A percentile compares a stretch with the other conserved stretches of the same genome.
Conservation (phyloP, 805 yeast genomes). For the Cephaloascus albidus region DNA sequence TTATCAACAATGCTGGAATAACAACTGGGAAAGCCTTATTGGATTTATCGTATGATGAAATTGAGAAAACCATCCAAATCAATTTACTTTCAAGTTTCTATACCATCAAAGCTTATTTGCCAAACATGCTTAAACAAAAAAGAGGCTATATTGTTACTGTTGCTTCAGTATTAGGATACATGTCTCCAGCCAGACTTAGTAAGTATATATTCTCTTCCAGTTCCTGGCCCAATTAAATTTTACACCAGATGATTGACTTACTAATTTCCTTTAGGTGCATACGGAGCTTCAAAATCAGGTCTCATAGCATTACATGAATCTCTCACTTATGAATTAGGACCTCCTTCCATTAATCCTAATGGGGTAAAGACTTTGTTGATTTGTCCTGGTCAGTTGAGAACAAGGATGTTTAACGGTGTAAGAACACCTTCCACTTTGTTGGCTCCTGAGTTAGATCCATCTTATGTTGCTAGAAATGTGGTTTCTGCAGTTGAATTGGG, state of each 20-base stretch:
- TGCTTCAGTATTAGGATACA: constrained; percentile 77
- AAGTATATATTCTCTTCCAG: no score
- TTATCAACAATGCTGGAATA: constrained; percentile 84
- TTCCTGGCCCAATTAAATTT: no score
- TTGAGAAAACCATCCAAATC: constrained; percentile 53
- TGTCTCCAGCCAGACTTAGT: constrained; percentile 68
- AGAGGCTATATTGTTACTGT: constrained; percentile 76
- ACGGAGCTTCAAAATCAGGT: constrained; percentile 90
- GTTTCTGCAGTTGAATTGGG: constrained; percentile 51
- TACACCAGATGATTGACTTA: no score
- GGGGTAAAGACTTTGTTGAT: constrained; percentile 68
- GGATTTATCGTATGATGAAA: constrained; percentile 45
- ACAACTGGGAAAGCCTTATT: constrained; percentile 47
- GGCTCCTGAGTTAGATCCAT: constrained; percentile 79
- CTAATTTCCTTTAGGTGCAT: no score
- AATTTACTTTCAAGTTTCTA: constrained; percentile 66
- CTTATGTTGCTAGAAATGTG: constrained; percentile 51
- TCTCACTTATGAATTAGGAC: constrained; percentile 58
- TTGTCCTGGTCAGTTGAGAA: constrained; percentile 82
- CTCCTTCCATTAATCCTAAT: constrained; percentile 29
- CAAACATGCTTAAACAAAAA: constrained; percentile 50
- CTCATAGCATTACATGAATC: constrained; percentile 79
- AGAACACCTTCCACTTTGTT: constrained; percentile 61
- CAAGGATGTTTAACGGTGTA: constrained; percentile 67
- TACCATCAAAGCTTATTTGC: constrained; percentile 62